These are phyloP conservation scores for Kwoniella mangroviensis DNA, from an alignment of 768 basidiomycete genomes.

Conservation along the genomic window DNA sequence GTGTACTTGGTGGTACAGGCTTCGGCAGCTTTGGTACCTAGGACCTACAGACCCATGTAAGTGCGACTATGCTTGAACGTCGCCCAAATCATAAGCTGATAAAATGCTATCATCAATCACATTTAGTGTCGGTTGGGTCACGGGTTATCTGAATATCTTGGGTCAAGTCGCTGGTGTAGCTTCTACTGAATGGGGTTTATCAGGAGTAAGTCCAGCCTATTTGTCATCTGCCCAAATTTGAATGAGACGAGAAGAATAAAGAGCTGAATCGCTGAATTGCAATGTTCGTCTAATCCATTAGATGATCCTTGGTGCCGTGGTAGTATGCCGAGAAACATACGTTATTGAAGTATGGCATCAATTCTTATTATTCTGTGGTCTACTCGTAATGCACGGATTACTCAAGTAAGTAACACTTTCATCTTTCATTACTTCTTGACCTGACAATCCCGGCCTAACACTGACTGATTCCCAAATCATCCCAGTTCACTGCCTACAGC, in stretches of 20 bases:
- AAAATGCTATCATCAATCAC: constrained; percentile 38
- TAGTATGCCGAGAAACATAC: constrained; percentile 62
- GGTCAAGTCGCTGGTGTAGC: constrained; percentile 73
- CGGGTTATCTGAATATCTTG: constrained; percentile 56
- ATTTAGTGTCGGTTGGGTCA: constrained; percentile 58
- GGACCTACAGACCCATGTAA: constrained; percentile 51
- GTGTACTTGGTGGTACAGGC: constrained; percentile 29
- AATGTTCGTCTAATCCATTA: not conserved
- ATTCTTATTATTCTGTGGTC: constrained; percentile 75
- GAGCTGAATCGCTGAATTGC: not conserved
- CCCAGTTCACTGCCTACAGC: constrained; percentile 65
- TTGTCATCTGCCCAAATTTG: not conserved
- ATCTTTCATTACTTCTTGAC: no score
- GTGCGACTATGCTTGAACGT: constrained; percentile 13
- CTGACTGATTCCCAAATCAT: no score
- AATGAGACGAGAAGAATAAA: not conserved
- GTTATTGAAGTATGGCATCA: constrained; percentile 71
- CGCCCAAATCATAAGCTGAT: constrained; percentile 1
- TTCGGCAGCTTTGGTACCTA: constrained; percentile 59
- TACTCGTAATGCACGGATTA: constrained; percentile 77
- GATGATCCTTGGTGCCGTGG: constrained; percentile 52
- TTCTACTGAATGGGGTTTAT: constrained; percentile 77
- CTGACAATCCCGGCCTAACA: no score
- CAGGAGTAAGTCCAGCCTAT: constrained; percentile 19
- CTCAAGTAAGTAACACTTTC: constrained; percentile 67